phyloP scores from a whole-genome alignment of 2,329 filamentous ascomycete genomes.

The Fusarium succisae region DNA sequence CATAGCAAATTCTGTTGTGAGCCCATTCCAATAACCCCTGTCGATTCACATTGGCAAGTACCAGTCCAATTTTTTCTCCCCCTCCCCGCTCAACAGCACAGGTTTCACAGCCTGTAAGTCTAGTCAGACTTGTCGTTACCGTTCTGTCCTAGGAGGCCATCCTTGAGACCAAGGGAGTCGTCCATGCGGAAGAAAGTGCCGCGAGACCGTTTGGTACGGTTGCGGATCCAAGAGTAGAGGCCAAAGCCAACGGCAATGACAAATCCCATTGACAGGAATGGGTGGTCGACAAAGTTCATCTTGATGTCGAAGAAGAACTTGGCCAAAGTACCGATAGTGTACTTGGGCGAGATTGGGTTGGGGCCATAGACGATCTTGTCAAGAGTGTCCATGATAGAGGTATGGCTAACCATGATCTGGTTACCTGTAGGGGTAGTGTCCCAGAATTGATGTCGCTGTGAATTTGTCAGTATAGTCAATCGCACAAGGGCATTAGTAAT shows the following conservation, averaged over 20 bases:
- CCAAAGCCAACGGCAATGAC: slow-evolving; percentile 66
- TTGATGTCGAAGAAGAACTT: slow-evolving; percentile 76
- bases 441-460: slow-evolving; percentile 91
- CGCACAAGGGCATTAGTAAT: slow-evolving; percentile 26
- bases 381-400: slow-evolving; percentile 88
- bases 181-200: slow-evolving; percentile 71
- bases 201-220: slow-evolving; percentile 62
- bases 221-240: slow-evolving; percentile 62
- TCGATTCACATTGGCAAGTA: neutral
- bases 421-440: slow-evolving; percentile 90
- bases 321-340: slow-evolving; percentile 76
- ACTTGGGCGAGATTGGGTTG: slow-evolving; percentile 78
- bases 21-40: slow-evolving; percentile 20
- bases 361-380: slow-evolving; percentile 75
- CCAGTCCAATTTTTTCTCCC: neutral
- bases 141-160: slow-evolving; percentile 67
- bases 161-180: slow-evolving; percentile 67
- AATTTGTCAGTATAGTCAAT: slow-evolving; percentile 45
- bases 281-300: slow-evolving; percentile 66
- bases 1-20: slow-evolving; percentile 5
- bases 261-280: slow-evolving; percentile 66
- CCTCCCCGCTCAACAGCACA: neutral
- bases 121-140: slow-evolving; percentile 50
- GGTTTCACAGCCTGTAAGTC: neutral
- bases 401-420: slow-evolving; percentile 87